A percentile compares a stretch with the other conserved stretches of the same genome.
Evolutionary conservation across 2,329 filamentous ascomycete genomes (phyloP).

Genomic region (Coniella vitis): DNA sequence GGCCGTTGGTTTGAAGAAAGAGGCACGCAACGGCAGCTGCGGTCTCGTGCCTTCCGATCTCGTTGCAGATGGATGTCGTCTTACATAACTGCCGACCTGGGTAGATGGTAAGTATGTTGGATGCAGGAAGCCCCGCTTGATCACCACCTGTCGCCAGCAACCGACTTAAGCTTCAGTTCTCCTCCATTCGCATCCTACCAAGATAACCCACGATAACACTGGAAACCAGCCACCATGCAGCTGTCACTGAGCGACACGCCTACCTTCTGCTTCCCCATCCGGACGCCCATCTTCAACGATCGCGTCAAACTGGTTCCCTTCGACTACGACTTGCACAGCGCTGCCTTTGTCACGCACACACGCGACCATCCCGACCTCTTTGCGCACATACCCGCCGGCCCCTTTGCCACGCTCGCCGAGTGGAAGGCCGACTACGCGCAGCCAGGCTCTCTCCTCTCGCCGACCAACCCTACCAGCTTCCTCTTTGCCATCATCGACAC

Average conservation of each 20-base stretch:
- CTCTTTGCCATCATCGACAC: constrained; percentile 26
- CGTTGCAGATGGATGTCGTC: too few relatives aligned
- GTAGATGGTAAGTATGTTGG: too few relatives aligned
- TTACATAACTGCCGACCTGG: too few relatives aligned
- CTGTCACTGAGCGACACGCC: neutral
- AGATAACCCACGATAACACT: too few relatives aligned
- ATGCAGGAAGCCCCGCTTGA: too few relatives aligned
- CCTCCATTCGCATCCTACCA: too few relatives aligned
- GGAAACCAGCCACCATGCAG: neutral
- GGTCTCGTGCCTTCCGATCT: too few relatives aligned
- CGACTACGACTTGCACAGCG: constrained; percentile 17
- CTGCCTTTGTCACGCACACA: constrained; percentile 8
- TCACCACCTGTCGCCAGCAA: too few relatives aligned
- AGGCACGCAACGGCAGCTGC: too few relatives aligned
- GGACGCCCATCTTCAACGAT: constrained; percentile 19
- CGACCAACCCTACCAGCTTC: constrained; percentile 11
- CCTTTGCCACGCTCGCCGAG: constrained; percentile 15
- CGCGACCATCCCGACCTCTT: constrained; percentile 17
- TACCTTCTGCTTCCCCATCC: constrained; percentile 8
- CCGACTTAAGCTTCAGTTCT: too few relatives aligned
- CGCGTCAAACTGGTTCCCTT: constrained; percentile 18
- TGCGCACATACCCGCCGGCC: constrained; percentile 18
- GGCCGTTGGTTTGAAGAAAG: too few relatives aligned
- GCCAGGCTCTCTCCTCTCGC: neutral
- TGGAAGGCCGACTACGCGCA: constrained; percentile 15